Conservation (phyloP, 768 basidiomycete genomes). For the Phylloporus arenicola region DNA sequence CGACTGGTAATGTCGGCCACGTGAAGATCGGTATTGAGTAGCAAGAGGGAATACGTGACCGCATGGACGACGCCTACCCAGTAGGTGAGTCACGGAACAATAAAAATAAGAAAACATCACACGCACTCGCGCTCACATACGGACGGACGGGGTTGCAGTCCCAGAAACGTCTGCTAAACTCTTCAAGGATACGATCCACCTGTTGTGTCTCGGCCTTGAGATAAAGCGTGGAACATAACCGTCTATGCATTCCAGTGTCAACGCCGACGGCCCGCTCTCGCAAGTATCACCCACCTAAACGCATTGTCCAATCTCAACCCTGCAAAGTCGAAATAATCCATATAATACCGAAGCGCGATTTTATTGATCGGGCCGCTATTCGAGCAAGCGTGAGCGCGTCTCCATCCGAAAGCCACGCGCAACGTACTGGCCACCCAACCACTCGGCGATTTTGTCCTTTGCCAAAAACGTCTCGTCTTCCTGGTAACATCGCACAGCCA, state of each 20-base stretch:
- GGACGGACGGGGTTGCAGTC: conserved; percentile 78
- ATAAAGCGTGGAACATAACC: conserved; percentile 85
- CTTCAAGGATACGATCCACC: conserved; percentile 92
- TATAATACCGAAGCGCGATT: conserved; percentile 69
- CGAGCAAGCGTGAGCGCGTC: not conserved
- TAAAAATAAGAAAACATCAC: no score
- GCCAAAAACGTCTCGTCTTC: conserved; percentile 82
- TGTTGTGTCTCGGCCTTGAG: conserved; percentile 97
- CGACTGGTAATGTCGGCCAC: conserved; percentile 83
- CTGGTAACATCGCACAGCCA: conserved; percentile 76
- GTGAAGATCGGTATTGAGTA: conserved; percentile 96
- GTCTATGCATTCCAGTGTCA: conserved; percentile 37
- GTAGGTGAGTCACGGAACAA: conserved; percentile 2
- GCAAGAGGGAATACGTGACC: conserved; percentile 84
- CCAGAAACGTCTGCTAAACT: conserved; percentile 87
- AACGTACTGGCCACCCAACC: conserved; percentile 90
- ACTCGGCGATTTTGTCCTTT: conserved; percentile 93
- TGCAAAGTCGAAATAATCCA: conserved; percentile 85
- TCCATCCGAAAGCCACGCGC: conserved; percentile 1
- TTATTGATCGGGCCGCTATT: conserved; percentile 72
- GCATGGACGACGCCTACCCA: conserved; percentile 85
- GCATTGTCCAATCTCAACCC: conserved; percentile 79
- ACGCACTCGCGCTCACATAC: conserved; percentile 83
- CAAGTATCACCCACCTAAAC: conserved; percentile 57
- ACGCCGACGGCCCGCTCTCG: not conserved